Evolutionary conservation across 192 early-diverging fungal species (phyloP), one percentile per base, ranked within the genome.

Genomic region (Lunasporangiospora selenospora): DNA sequence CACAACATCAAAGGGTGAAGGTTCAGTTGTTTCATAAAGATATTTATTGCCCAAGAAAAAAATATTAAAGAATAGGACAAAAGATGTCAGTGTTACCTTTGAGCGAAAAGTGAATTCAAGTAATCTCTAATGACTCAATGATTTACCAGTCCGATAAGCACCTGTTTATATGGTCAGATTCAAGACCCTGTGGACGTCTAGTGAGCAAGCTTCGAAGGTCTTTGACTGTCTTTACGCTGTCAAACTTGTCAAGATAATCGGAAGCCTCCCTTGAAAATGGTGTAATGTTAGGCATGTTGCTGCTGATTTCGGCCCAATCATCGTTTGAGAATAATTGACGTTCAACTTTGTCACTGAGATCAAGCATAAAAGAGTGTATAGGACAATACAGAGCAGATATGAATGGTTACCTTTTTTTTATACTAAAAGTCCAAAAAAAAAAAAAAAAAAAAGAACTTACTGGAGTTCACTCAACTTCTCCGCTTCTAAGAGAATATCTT

Each of bases 301-400:
- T 26, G 37, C 44, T 34, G 27, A 57, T 65, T 51, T 65, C 63
- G 11, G 37, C 24, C 45, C 62, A 55, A 19, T 55, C 63, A 8
- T 65, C 53, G 30, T 57, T 51, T 49, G 53, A 65, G 47, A 65
- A 65, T 13, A 65, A 30, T 31, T 65, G 37, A 19, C 31, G 38
- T 18, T 37, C 43, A 33, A 34, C 40, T 23, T 18, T 48, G 24
- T 65, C 63, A 19, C 39, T 50, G 46, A 65, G 30, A 51, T 57
- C 63, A 23, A 65, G 19, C 54, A 65, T 57, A n/a, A 57, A 57
- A 2, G 53, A 50, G 43, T 65, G 63, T 18, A 57, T 48, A 38
- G 63, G 47, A 50, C 53, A 57, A 19, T 18, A 32, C 15, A 52
- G 49, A 52, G 18, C 36, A n/a, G 41, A 52, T 52, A 30, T 62